Evolutionary conservation across 495 filamentous ascomycete genomes (phyloP).

Genomic region (Penicillium maclennaniae): DNA sequence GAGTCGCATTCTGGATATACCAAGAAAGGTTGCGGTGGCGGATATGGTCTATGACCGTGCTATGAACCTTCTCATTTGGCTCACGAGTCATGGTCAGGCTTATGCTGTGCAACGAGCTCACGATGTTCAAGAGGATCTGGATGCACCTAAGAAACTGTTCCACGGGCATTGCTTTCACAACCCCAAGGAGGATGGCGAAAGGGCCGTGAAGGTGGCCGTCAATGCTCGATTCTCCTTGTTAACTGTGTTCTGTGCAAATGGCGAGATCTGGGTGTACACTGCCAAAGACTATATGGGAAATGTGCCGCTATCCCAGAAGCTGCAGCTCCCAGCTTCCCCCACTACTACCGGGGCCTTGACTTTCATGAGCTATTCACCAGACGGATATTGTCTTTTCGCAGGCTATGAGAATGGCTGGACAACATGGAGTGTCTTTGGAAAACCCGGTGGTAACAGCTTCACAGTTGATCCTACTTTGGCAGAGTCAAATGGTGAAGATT

Average conservation of each 20-base stretch:
- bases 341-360: conserved; percentile 64
- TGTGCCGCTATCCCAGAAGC: conserved; percentile 81
- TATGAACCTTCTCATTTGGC: conserved; percentile 95
- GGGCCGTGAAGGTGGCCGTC: conserved; percentile 72
- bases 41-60: conserved; percentile 96
- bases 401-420: conserved; percentile 93
- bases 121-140: conserved; percentile 28
- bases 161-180: conserved; percentile 86
- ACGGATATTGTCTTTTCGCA: conserved; percentile 94
- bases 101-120: conserved; percentile 83
- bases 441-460: conserved; percentile 79
- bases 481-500: conserved; percentile 65
- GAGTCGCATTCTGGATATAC: conserved; percentile 79
- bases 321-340: conserved; percentile 61
- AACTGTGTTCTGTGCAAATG: conserved; percentile 78
- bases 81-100: conserved; percentile 82
- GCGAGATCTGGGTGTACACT: conserved; percentile 79
- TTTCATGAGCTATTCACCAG: conserved; percentile 83
- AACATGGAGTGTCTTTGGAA: conserved; percentile 96
- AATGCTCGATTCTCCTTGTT: conserved; percentile 94
- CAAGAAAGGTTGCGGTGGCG: conserved; percentile 66
- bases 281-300: conserved; percentile 91
- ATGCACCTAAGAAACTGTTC: conserved; percentile 64
- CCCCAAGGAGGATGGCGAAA: conserved; percentile 54
- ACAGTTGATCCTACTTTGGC: conserved; percentile 60